Conservation (phyloP, 2,329 filamentous ascomycete species). For the Fusarium sp. region DNA sequence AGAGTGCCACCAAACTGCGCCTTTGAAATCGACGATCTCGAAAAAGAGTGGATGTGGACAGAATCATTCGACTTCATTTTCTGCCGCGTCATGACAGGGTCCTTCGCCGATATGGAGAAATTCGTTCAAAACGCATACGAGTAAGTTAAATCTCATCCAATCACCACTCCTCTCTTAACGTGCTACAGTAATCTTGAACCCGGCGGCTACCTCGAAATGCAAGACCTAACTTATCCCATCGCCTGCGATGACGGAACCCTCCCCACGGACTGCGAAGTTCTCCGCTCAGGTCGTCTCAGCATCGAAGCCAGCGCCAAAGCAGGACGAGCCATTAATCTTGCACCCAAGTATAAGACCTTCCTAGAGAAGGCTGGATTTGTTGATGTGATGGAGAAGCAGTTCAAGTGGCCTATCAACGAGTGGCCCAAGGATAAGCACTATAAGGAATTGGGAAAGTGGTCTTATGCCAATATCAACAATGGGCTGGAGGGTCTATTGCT, state of each 20-base stretch:
- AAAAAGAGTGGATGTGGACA: constrained; percentile 11
- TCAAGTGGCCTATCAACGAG: constrained; percentile 15
- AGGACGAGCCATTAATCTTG: neutral
- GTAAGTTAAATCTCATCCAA: rapidly evolving
- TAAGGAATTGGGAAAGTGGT: constrained; percentile 18
- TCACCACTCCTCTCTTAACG: rapidly evolving
- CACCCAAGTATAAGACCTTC: constrained; percentile 2
- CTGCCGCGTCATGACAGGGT: constrained; percentile 9
- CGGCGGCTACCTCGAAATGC: constrained; percentile 4
- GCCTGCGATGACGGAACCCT: neutral
- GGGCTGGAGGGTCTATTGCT: constrained; percentile 3
- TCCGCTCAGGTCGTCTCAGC: neutral
- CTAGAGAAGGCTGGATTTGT: neutral
- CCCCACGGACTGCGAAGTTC: neutral
- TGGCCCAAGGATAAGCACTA: constrained; percentile 25
- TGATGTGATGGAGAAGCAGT: neutral
- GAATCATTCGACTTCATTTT: constrained; percentile 2
- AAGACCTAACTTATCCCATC: constrained; percentile 12
- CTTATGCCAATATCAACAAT: constrained; percentile 13
- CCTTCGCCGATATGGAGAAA: neutral
- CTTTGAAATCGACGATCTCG: constrained; percentile 7
- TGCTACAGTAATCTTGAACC: neutral
- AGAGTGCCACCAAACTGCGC: neutral
- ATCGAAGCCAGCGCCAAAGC: constrained; percentile 15
- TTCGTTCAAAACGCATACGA: neutral